These are phyloP conservation scores for Saturnispora kantuleensis DNA, from an alignment of 805 yeast genomes.

Conservation along the genomic window DNA sequence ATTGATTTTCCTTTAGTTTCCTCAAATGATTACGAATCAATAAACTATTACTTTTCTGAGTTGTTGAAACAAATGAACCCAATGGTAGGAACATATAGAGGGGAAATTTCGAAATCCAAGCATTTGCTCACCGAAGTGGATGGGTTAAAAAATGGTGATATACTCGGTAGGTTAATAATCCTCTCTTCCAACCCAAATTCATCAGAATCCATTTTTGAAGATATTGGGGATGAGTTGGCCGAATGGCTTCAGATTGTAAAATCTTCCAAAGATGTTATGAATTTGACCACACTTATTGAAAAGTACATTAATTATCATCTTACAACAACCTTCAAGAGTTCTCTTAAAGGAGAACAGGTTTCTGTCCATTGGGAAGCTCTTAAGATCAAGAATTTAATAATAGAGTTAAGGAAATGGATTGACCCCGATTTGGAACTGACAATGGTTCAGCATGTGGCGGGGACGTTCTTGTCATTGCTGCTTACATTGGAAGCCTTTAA, in stretches of 20 bases:
- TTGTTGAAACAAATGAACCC: conserved; percentile 15
- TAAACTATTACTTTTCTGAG: conserved; percentile 13
- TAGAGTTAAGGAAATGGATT: too few relatives aligned
- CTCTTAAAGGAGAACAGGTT: too few relatives aligned
- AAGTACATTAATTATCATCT: too few relatives aligned
- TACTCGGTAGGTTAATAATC: neutral
- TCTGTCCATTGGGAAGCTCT: neutral
- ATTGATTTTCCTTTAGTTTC: conserved; percentile 9
- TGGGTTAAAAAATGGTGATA: neutral
- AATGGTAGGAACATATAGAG: conserved; percentile 3
- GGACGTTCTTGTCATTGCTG: neutral
- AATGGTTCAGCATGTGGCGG: neutral
- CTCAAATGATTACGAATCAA: conserved; percentile 9
- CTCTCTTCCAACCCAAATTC: neutral
- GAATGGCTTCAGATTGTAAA: neutral
- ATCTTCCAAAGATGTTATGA: too few relatives aligned
- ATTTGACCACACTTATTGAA: too few relatives aligned
- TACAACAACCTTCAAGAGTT: too few relatives aligned
- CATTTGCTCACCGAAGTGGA: neutral
- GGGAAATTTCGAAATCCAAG: conserved; percentile 1
- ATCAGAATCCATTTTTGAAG: neutral
- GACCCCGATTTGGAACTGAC: neutral
- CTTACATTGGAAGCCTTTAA: conserved; percentile 6
- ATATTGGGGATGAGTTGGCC: conserved; percentile 4
- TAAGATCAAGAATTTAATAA: neutral